Evolutionary conservation across 495 filamentous ascomycete genomes (phyloP).

Genomic region (Platismatia glauca): DNA sequence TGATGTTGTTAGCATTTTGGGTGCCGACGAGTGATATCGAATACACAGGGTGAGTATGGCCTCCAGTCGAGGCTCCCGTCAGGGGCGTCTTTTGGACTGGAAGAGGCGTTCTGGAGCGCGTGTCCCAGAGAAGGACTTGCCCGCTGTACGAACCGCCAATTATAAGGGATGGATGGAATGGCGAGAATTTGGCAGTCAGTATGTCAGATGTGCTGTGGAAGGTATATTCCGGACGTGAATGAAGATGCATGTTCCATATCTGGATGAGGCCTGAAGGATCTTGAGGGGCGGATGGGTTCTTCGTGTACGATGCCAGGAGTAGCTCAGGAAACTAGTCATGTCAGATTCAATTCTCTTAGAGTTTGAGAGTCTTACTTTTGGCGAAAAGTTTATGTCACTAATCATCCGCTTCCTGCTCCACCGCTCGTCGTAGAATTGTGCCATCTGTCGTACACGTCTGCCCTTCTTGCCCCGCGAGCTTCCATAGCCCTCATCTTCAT

Average conservation of each 20-base stretch:
- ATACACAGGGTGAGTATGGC: constrained; percentile 96
- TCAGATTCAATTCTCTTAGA: constrained; percentile 19
- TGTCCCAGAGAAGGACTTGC: constrained; percentile 98
- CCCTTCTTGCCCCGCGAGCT: constrained; percentile 61
- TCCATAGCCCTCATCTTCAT: constrained; percentile 60
- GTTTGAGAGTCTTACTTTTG: constrained; percentile 49
- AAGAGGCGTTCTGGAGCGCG: constrained; percentile 56
- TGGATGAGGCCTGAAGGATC: constrained; percentile 92
- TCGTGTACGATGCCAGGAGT: constrained; percentile 87
- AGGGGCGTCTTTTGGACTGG: constrained; percentile 94
- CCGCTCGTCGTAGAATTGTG: constrained; percentile 86
- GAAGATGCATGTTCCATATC: constrained; percentile 93
- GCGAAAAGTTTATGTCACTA: constrained; percentile 83
- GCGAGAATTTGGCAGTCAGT: constrained; percentile 89
- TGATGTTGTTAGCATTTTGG: constrained; percentile 97
- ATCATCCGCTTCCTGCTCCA: constrained; percentile 98
- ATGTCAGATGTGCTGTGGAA: constrained; percentile 97
- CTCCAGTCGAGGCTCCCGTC: constrained; percentile 56
- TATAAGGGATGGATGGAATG: constrained; percentile 92
- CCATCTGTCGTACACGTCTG: constrained; percentile 73
- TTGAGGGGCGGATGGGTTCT: constrained; percentile 89
- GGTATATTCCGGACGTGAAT: constrained; percentile 86
- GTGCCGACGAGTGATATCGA: constrained; percentile 91
- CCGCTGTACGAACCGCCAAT: constrained; percentile 92
- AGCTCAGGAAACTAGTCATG: constrained; percentile 69